A percentile compares a stretch with the other conserved stretches of the same genome.
These are phyloP conservation scores for Mycosphaerella sp. DNA, from an alignment of 2,329 filamentous ascomycete genomes.

Conservation along the genomic window DNA sequence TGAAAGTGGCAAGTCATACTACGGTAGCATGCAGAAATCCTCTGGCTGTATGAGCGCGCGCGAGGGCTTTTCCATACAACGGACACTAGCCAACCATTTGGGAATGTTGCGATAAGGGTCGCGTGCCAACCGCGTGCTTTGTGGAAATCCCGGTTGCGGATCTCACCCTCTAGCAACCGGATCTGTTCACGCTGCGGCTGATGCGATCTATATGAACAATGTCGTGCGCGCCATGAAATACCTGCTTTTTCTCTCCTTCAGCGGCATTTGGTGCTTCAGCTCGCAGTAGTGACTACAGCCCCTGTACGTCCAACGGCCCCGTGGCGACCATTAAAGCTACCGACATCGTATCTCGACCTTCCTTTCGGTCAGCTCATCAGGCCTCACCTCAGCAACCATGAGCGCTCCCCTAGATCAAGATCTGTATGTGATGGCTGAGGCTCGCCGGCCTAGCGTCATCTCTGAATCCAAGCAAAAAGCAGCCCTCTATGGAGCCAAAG, in stretches of 20 bases:
- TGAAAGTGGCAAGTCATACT: conserved; percentile 11
- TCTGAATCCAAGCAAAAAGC: conserved; percentile 14
- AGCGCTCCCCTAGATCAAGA: conserved; percentile 18
- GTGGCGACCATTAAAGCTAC: background rate
- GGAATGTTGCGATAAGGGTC: conserved; percentile 14
- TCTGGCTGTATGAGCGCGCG: conserved; percentile 1
- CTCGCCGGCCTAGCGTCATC: conserved; percentile 20
- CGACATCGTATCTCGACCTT: background rate
- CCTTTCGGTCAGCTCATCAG: background rate
- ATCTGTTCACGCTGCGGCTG: background rate
- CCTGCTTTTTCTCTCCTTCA: background rate
- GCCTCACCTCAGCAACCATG: conserved; percentile 10
- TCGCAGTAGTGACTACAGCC: background rate
- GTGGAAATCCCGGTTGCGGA: conserved; percentile 15
- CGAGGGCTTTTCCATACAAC: background rate
- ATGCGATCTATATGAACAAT: conserved; percentile 6
- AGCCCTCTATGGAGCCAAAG: conserved; percentile 15
- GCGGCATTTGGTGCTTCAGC: conserved; percentile 7
- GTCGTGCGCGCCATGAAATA: background rate
- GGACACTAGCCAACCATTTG: conserved; percentile 5
- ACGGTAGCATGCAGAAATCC: conserved; percentile 16
- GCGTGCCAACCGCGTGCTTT: conserved; percentile 18
- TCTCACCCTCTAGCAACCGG: conserved; percentile 6
- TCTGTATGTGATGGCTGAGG: conserved; percentile 23
- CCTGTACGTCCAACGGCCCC: background rate